Evolutionary conservation across 163 green algal genomes (phyloP).

Genomic region (Coccomyxa subellipsoidea): DNA sequence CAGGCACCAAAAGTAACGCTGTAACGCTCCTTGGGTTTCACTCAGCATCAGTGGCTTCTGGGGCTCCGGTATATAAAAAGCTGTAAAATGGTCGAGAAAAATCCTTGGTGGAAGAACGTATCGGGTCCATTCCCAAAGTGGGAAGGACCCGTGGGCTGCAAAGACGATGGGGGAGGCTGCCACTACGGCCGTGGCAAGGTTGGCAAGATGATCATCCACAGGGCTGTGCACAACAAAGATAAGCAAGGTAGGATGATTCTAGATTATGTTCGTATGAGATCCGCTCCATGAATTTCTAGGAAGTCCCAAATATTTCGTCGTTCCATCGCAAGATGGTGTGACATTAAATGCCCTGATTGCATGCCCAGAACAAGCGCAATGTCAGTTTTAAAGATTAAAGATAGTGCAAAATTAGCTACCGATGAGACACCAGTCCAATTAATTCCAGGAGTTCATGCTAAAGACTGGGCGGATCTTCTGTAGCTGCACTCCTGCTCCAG

Average conservation of each 20-base stretch:
- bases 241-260: constrained; percentile 41
- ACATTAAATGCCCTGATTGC: too few species aligned
- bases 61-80: background rate
- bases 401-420: too few species aligned
- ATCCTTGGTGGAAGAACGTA: constrained; percentile 76
- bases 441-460: too few species aligned
- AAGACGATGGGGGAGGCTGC: constrained; percentile 80
- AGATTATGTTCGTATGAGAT: too few species aligned
- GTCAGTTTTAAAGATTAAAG: too few species aligned
- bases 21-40: background rate
- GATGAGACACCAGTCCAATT: too few species aligned
- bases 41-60: background rate
- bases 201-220: constrained; percentile 79
- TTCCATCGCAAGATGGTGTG: too few species aligned
- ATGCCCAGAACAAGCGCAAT: too few species aligned
- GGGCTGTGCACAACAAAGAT: constrained; percentile 71
- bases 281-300: too few species aligned
- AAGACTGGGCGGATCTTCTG: too few species aligned
- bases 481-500: too few species aligned
- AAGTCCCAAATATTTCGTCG: too few species aligned
- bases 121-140: constrained; percentile 62
- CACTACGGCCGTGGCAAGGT: constrained; percentile 71
- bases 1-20: background rate
- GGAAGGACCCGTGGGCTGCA: constrained; percentile 72
- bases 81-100: background rate